phyloP scores from a whole-genome alignment of 331 rosid genomes.

The Cucumis variabilis region DNA sequence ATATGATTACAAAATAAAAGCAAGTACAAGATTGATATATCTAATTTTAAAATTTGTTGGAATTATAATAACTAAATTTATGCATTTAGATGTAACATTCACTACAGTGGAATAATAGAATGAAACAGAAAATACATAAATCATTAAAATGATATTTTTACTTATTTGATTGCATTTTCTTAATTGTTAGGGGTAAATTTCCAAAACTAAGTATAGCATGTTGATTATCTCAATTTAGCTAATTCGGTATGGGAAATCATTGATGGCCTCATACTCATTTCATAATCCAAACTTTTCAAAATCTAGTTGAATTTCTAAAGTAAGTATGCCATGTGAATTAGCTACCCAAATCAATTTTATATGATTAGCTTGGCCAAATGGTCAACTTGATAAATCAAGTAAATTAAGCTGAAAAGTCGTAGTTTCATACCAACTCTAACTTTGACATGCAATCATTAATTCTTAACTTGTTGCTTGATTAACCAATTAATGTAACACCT shows the following conservation, averaged over 20 bases:
- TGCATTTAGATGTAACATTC: no score
- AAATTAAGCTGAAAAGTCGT: background rate
- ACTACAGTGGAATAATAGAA: background rate
- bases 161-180: background rate
- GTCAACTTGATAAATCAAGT: background rate
- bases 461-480: no score
- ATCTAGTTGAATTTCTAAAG: background rate
- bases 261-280: background rate
- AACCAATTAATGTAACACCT: background rate
- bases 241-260: background rate
- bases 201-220: background rate
- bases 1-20: background rate
- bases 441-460: background rate
- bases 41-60: no score
- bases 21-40: no score
- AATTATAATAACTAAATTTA: no score
- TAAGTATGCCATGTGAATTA: background rate
- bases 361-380: background rate
- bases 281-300: background rate
- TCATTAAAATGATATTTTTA: background rate
- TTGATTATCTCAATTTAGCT: background rate
- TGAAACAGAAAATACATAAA: no score
- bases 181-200: background rate
- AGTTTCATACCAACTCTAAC: background rate
- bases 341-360: background rate